Base-by-base conservation (phyloP, 805 yeast genomes). In the Lipomyces sp. region DNA sequence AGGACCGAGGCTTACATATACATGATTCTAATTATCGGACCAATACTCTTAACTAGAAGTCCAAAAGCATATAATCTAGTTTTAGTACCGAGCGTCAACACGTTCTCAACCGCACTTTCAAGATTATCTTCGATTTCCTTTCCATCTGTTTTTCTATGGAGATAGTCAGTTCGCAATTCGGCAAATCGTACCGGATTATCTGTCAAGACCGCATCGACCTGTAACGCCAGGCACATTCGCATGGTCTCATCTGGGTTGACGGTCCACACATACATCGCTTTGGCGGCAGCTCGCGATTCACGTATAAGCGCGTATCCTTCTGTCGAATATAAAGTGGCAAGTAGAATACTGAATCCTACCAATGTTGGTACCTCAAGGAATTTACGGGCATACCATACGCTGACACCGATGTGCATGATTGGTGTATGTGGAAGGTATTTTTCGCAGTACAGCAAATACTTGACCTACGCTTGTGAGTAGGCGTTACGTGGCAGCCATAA, bases 211-310 rank as follows among this genome's bases (percentile, higher is more conserved):
- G 83, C 83, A 63, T 79, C 78, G 3, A 81, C 71, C 3, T 76
- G 72, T 2, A 77, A 73, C 0, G 75, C 71, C 13, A 77, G 73
- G 3, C 82, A 81, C 73, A 78, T 74, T 53, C 77, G 71, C 78
- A 81, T 80, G 15, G 75, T 74, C 30, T 73, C 75, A 29, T 74
- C 72, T 4, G 75, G 61, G 64, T 86, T 86, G 18, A 84, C 78
- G 0, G 89, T 86, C 89, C 89, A 86, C 2, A 83, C 71, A 65
- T 80, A 84, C 2, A 82, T 75, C 10, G 78, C 77, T 35, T 81
- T 77, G 48, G 77, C 90, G 35, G 81, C 80, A 62, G 87, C 80
- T 75, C 84, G 86, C 72, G 80, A 81, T 71, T 85, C 85, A 24
- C 74, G 70, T 70, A 80, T 69, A 64, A 80, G 77, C 62, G 60